These are phyloP conservation scores for Rubroshorea leprosula DNA, from an alignment of 345 rosid species.

Conservation along the genomic window DNA sequence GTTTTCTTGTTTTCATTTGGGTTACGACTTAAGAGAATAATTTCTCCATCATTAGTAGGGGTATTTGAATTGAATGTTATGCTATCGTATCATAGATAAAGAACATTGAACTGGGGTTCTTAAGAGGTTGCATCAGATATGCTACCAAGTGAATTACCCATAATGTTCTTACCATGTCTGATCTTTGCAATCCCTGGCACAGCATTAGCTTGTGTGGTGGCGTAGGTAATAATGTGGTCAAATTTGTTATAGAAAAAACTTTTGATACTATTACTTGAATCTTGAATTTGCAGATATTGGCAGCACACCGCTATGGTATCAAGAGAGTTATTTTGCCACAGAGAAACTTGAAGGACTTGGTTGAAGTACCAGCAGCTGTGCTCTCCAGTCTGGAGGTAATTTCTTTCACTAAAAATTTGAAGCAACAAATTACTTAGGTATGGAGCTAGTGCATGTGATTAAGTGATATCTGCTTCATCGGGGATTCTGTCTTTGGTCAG, in stretches of 20 bases:
- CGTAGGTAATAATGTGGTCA: too few species aligned
- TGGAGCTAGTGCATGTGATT: background rate
- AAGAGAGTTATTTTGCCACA: slow-evolving; percentile 94
- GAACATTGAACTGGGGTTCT: background rate
- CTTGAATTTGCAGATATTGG: slow-evolving; percentile 60
- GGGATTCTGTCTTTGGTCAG: background rate
- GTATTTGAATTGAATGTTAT: background rate
- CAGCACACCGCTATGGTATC: slow-evolving; percentile 87
- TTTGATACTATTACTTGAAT: slow-evolving; percentile 7
- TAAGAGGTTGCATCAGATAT: too few species aligned
- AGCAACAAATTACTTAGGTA: background rate
- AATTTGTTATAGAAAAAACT: too few species aligned
- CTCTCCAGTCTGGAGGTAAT: slow-evolving; percentile 78
- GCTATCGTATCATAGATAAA: background rate
- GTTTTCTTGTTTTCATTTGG: slow-evolving; percentile 6
- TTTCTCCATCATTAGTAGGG: background rate
- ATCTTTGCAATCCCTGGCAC: background rate
- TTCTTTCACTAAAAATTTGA: slow-evolving; percentile 2
- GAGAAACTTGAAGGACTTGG: slow-evolving; percentile 90
- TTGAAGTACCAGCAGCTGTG: slow-evolving; percentile 87
- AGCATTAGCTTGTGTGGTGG: too few species aligned
- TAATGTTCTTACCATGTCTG: background rate
- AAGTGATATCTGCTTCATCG: background rate
- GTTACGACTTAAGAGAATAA: background rate
- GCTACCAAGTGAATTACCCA: too few species aligned